phyloP scores from a whole-genome alignment of 768 basidiomycete species.

The Russula sp. region DNA sequence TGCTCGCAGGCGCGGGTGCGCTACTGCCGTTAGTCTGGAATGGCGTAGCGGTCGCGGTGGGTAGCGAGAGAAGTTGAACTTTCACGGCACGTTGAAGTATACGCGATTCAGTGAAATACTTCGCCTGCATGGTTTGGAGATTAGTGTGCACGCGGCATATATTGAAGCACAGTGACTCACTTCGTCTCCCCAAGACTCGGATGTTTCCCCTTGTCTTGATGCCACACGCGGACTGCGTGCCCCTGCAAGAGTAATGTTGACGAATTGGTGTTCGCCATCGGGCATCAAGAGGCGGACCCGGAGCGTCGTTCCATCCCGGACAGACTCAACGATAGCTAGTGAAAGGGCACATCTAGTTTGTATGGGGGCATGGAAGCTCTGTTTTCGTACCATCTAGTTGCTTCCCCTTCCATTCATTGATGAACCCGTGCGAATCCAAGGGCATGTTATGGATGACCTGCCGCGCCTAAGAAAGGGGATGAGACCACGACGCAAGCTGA shows the following conservation, averaged over 20 bases:
- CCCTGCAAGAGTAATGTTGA: conserved; percentile 81
- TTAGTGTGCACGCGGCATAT: background rate
- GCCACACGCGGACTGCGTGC: conserved; percentile 69
- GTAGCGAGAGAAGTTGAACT: conserved; percentile 74
- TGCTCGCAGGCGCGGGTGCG: conserved; percentile 62
- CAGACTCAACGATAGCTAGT: conserved; percentile 86
- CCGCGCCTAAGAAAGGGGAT: conserved; percentile 46
- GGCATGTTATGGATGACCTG: conserved; percentile 85
- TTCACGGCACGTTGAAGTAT: conserved; percentile 75
- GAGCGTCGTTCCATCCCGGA: conserved; percentile 87
- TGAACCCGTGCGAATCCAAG: conserved; percentile 78
- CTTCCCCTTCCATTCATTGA: conserved; percentile 89
- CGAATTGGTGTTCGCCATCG: conserved; percentile 83
- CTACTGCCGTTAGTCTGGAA: conserved; percentile 59
- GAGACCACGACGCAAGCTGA: background rate
- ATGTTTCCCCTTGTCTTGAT: conserved; percentile 65
- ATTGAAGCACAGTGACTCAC: conserved; percentile 37
- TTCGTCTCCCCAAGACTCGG: conserved; percentile 88
- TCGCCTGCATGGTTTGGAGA: conserved; percentile 49
- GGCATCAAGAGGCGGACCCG: conserved; percentile 86
- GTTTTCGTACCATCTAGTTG: conserved; percentile 64
- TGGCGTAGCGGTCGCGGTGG: conserved; percentile 70
- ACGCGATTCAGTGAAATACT: conserved; percentile 88
- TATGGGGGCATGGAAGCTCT: conserved; percentile 18
- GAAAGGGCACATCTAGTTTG: background rate